phyloP scores from a whole-genome alignment of 352 stramenopile species.

The Saprolegnia diclina region DNA sequence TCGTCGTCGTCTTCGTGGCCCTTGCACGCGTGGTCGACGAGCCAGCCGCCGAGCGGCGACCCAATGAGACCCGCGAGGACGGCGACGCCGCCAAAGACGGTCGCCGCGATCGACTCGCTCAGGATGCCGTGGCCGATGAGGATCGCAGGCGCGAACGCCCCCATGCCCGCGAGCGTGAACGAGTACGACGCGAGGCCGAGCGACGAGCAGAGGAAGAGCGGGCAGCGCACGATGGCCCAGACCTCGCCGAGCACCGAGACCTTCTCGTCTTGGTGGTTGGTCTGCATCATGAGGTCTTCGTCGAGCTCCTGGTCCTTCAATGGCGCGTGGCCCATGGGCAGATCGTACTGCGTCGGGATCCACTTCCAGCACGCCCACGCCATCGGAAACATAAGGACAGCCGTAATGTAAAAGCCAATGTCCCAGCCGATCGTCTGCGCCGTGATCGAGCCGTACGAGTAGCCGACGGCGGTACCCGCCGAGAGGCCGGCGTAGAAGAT shows the following conservation, averaged over 20 bases:
- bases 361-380: conserved; percentile 6
- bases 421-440: conserved; percentile 33
- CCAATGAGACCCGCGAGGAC: conserved; percentile 21
- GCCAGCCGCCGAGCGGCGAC: conserved; percentile 41
- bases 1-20: conserved; percentile 4
- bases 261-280: background rate
- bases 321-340: conserved; percentile 14
- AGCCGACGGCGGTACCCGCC: conserved; percentile 46
- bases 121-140: conserved; percentile 20
- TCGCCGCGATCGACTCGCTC: background rate
- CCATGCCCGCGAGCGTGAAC: conserved; percentile 37
- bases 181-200: conserved; percentile 41
- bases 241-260: conserved; percentile 4
- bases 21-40: conserved; percentile 27
- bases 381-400: conserved; percentile 15
- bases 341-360: conserved; percentile 11
- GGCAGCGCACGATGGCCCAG: conserved; percentile 20
- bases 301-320: conserved; percentile 8
- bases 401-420: conserved; percentile 44
- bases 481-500: conserved; percentile 65
- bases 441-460: conserved; percentile 39
- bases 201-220: conserved; percentile 36
- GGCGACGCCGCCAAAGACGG: conserved; percentile 17
- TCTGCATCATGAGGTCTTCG: background rate
- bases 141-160: conserved; percentile 11